Conservation (phyloP, 371 early-diverging fungal genomes). For the Ecytonucleospora hepatopenaei region DNA sequence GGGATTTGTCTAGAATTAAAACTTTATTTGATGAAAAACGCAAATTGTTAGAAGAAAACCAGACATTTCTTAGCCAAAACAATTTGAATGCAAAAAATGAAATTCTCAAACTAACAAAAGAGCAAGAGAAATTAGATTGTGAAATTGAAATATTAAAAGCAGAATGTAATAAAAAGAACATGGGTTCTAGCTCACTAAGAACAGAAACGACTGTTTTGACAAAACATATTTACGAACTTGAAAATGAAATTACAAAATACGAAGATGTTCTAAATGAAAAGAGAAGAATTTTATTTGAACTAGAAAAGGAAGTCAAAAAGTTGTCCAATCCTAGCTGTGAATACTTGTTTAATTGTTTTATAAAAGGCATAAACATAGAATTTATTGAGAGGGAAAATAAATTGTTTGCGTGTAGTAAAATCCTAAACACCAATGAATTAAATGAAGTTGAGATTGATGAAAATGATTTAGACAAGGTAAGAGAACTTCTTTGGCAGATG, state of each 20-base stretch:
- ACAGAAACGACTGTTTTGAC: slow-evolving; percentile 16
- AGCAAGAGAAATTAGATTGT: not conserved
- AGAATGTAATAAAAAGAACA: slow-evolving; percentile 19
- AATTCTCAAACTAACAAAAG: not conserved
- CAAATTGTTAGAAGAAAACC: not conserved
- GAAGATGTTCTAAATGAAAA: slow-evolving; percentile 1
- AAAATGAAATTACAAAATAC: slow-evolving; percentile 17
- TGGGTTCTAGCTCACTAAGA: slow-evolving; percentile 6
- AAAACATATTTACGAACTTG: slow-evolving; percentile 19
- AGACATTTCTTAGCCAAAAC: not conserved
- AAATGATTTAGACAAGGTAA: no score
- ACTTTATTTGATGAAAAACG: not conserved
- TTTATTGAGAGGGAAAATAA: slow-evolving; percentile 10
- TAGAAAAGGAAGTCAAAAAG: slow-evolving; percentile 1
- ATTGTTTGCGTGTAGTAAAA: not conserved
- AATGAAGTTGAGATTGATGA: no score
- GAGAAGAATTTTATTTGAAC: not conserved
- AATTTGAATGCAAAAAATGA: not conserved
- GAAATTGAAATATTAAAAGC: slow-evolving; percentile 1
- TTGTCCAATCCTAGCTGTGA: slow-evolving; percentile 17
- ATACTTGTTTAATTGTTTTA: slow-evolving; percentile 16
- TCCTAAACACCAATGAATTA: no score
- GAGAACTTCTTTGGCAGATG: no score
- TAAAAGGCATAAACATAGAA: slow-evolving; percentile 31
- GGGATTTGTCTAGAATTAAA: not conserved